Evolutionary conservation across 495 filamentous ascomycete species (phyloP), one percentile per base, ranked within the genome.

Genomic region (Gamarada debralockiae): DNA sequence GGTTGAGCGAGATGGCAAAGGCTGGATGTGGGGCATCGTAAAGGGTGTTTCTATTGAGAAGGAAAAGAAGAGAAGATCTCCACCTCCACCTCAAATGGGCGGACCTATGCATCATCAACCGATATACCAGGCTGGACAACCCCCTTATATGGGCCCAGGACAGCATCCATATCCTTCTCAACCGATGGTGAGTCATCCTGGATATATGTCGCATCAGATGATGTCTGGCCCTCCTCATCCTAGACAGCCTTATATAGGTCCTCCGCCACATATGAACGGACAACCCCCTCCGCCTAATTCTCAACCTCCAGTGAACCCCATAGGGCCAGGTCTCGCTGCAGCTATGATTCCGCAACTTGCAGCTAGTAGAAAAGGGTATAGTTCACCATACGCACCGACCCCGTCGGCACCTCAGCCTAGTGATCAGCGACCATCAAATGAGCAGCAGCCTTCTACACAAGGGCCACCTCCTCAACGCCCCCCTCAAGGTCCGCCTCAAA

Each of bases 1-100:
- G 64, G 86, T 89, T 36, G 87, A 93, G 29, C 65, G 79, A 56
- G 82, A 85, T 60, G 83, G 83, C 3, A 86, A 86, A 63, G 83
- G 83, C 39, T 87, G 81, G 81, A 75, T 83, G 58, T 87, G 83
- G 83, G 79, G 80, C 27, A 69, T 85, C 56, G 77, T 79, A 14
- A 74, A 78, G 17, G 81, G 80, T 14, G 74, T 81, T 1, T 81
- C 78, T 1, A 83, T 87, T 48, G 83, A 87, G 59, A 86, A 84
- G 61, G 83, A 87, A 55, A 85, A 83, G 67, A 85, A 84, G 66
- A 70, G 75, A 63, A 71, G 76, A 42, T 64, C 73, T n/a, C 78
- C 78, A 31, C 80, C 80, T 24, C 78, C 76, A 33, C 75, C 76
- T 46, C 55, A 50, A 31, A 27, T 25, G 24, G 45, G 46, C 18